phyloP scores from a whole-genome alignment of 306 rosid genomes.

The Cucurbita moschata region DNA sequence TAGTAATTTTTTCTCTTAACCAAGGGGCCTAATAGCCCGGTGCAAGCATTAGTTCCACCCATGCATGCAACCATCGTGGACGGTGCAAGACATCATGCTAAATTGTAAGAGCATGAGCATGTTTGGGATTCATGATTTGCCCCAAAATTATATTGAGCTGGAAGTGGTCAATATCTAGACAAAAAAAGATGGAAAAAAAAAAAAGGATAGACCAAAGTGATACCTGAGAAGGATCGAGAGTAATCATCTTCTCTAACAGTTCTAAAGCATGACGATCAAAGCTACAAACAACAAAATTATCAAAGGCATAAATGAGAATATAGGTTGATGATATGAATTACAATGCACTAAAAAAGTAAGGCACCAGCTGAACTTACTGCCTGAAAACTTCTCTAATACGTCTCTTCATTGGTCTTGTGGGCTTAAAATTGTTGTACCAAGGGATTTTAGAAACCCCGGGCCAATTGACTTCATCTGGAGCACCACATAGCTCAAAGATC shows the following conservation, averaged over 20 bases:
- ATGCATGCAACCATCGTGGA: neutral
- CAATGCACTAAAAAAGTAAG: neutral
- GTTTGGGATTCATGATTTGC: neutral
- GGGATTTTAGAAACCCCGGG: slow-evolving; percentile 46
- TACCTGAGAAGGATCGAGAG: slow-evolving; percentile 43
- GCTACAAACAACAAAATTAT: slow-evolving; percentile 12
- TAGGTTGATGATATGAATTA: neutral
- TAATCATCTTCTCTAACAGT: slow-evolving; percentile 36
- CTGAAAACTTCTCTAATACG: slow-evolving; percentile 36
- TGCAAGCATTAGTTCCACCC: neutral
- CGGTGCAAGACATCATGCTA: neutral
- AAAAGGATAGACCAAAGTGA: neutral
- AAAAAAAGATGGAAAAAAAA: neutral
- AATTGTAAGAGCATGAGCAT: neutral
- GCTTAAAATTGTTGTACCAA: slow-evolving; percentile 47
- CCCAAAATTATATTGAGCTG: neutral
- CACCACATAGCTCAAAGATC: slow-evolving; percentile 42
- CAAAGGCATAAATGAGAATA: neutral
- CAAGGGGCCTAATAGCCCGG: neutral
- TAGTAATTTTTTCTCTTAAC: neutral
- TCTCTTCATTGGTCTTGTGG: slow-evolving; percentile 33
- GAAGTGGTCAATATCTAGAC: neutral
- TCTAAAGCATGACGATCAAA: slow-evolving; percentile 44
- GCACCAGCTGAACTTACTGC: slow-evolving; percentile 22
- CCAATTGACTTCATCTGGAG: slow-evolving; percentile 42